These are phyloP conservation scores for Claviceps sorghi DNA, from an alignment of 2,329 filamentous ascomycete genomes.

Conservation along the genomic window DNA sequence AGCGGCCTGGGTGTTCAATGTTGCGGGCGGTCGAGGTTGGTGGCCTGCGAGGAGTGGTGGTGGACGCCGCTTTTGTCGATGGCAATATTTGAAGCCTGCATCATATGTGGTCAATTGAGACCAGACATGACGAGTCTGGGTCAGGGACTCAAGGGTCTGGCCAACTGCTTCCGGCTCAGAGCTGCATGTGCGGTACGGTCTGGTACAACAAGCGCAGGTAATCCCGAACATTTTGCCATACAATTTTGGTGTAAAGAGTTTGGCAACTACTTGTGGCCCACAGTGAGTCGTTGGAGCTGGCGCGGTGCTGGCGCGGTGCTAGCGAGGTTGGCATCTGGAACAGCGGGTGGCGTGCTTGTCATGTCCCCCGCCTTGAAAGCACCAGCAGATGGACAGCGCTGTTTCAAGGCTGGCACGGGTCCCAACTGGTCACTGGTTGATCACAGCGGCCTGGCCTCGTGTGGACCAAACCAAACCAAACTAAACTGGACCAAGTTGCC, in stretches of 20 bases:
- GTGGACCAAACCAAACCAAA: too few species aligned
- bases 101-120: background rate
- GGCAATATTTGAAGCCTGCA: background rate
- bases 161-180: background rate
- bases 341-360: constrained; percentile 1
- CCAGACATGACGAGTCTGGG: constrained; percentile 1
- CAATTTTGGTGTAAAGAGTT: too few species aligned
- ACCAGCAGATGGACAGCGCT: background rate
- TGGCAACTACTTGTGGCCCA: too few species aligned
- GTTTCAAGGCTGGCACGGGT: background rate
- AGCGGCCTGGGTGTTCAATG: background rate
- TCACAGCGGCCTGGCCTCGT: too few species aligned
- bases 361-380: background rate
- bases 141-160: background rate
- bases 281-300: too few species aligned
- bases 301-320: background rate
- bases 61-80: constrained; percentile 6
- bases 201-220: too few species aligned
- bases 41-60: constrained; percentile 6
- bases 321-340: constrained; percentile 1
- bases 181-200: too few species aligned
- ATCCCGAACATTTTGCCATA: background rate
- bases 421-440: too few species aligned
- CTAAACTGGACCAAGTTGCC: too few species aligned
- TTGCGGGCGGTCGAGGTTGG: constrained; percentile 7